A percentile compares a stretch with the other conserved stretches of the same genome.
phyloP scores from a whole-genome alignment of 805 yeast species.

The Sugiyamaella floridensis region DNA sequence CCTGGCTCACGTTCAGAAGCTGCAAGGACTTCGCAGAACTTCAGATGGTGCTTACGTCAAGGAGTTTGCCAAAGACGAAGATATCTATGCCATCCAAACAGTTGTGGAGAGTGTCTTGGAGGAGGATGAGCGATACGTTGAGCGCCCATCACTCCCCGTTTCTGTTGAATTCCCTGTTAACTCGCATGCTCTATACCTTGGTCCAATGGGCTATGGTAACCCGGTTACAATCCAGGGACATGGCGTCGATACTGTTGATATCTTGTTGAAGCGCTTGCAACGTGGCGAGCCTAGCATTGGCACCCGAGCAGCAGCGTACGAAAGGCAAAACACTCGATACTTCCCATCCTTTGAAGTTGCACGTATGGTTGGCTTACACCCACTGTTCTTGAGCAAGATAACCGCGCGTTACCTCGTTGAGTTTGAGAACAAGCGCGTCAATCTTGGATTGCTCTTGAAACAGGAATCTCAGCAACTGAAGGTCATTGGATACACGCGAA shows the following conservation, averaged over 20 bases:
- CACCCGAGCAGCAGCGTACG: constrained; percentile 48
- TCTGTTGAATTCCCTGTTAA: constrained; percentile 75
- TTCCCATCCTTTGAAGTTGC: constrained; percentile 61
- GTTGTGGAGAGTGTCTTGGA: constrained; percentile 68
- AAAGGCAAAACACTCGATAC: constrained; percentile 50
- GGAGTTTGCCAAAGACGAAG: constrained; percentile 50
- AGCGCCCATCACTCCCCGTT: constrained; percentile 68
- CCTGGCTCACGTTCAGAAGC: constrained; percentile 63
- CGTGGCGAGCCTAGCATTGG: constrained; percentile 62
- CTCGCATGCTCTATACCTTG: constrained; percentile 68
- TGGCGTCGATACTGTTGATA: constrained; percentile 29
- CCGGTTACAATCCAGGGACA: constrained; percentile 44
- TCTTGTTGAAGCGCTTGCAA: constrained; percentile 21
- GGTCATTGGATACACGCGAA: constrained; percentile 80
- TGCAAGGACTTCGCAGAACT: constrained; percentile 69
- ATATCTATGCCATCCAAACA: constrained; percentile 67
- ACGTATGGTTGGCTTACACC: constrained; percentile 47
- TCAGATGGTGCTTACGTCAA: constrained; percentile 71
- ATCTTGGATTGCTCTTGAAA: constrained; percentile 80
- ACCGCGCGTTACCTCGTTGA: constrained; percentile 66
- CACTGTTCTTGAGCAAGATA: constrained; percentile 65
- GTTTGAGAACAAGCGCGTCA: constrained; percentile 46
- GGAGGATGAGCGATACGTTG: constrained; percentile 65
- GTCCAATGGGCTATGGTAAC: constrained; percentile 82
- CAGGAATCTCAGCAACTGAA: constrained; percentile 72